Evolutionary conservation across 2,329 filamentous ascomycete genomes (phyloP).

Genomic region (Alternaria sp.): DNA sequence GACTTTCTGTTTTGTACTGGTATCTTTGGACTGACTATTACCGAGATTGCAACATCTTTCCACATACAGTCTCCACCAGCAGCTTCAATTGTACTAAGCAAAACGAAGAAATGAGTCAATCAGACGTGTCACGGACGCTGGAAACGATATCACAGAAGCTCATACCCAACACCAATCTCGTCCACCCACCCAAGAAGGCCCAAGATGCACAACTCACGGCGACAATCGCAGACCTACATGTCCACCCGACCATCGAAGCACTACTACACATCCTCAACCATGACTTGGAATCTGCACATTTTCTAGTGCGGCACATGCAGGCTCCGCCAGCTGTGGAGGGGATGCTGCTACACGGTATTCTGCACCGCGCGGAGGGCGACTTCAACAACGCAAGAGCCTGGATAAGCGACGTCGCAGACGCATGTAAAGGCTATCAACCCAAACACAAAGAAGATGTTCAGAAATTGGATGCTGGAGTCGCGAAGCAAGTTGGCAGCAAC

Average conservation of each 20-base stretch:
- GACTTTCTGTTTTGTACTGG: too few relatives aligned
- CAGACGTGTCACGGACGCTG: constrained; percentile 8
- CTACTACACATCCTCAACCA: constrained; percentile 59
- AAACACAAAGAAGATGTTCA: constrained; percentile 25
- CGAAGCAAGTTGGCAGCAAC: constrained; percentile 7
- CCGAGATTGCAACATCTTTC: neutral
- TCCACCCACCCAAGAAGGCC: constrained; percentile 19
- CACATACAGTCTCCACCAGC: too few relatives aligned
- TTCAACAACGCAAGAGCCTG: constrained; percentile 57
- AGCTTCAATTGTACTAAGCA: neutral
- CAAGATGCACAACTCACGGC: constrained; percentile 19
- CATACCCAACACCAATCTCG: constrained; percentile 17
- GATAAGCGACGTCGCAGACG: constrained; percentile 53
- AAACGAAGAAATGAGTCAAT: neutral
- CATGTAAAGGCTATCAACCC: constrained; percentile 42
- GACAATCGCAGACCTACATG: constrained; percentile 34
- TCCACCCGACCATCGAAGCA: constrained; percentile 59
- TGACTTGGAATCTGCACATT: constrained; percentile 59
- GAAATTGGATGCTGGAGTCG: constrained; percentile 16
- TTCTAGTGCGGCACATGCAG: constrained; percentile 61
- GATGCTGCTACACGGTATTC: constrained; percentile 59
- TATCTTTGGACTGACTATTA: neutral
- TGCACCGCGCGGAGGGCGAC: constrained; percentile 60
- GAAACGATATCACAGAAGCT: constrained; percentile 13
- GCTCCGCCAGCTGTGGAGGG: constrained; percentile 56